Evolutionary conservation across 108 stramenopile genomes (phyloP), one percentile per base, ranked within the genome.

Genomic region (Skeletonema marinoi): DNA sequence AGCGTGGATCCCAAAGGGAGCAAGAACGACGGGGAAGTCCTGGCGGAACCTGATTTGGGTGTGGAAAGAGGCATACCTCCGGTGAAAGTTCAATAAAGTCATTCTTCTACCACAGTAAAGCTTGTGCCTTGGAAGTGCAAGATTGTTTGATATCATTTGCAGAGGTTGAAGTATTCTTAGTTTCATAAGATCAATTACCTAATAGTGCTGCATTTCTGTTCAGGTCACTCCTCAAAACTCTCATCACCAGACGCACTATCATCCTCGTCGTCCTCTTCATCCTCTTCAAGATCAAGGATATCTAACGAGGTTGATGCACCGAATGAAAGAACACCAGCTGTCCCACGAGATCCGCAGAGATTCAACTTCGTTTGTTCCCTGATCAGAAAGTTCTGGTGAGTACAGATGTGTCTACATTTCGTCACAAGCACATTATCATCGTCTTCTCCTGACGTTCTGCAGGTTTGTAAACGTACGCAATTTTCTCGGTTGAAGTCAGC

Each of bases 231-330:
- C 44, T 46, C 44, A 46, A 46, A 46, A n/a, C 60, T 32, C 61
- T 83, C 82, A 58, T 70, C 71, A 33, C 71, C 71, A 13, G 78
- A 61, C 7, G 50, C 63, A 0, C 87, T 82, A 1, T 70, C 60
- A 33, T 76, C 25, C 25, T 25, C 78, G 9, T 89, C 85, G 0
- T 83, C 86, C 3, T 46, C 67, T 7, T 90, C 89, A 35, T 92
- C 87, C 63, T 92, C 91, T 86, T 92, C 91, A 6, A 92, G 58
- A 78, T 92, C 91, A 61, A 90, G 77, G 19, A 92, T 70, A 42
- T 88, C 83, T 19, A 92, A 36, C 6, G 73, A 56, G 25, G 66
- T 88, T 12, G 77, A 71, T 35, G 33, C 32, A 3, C 62, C 70
- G 44, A 61, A 71, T 3, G 80, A 70, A 8, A 85, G 46, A 0